These are phyloP conservation scores for Bolboschoenoplectus hybrid DNA, from an alignment of 202 grass and related monocot species.

Conservation along the genomic window DNA sequence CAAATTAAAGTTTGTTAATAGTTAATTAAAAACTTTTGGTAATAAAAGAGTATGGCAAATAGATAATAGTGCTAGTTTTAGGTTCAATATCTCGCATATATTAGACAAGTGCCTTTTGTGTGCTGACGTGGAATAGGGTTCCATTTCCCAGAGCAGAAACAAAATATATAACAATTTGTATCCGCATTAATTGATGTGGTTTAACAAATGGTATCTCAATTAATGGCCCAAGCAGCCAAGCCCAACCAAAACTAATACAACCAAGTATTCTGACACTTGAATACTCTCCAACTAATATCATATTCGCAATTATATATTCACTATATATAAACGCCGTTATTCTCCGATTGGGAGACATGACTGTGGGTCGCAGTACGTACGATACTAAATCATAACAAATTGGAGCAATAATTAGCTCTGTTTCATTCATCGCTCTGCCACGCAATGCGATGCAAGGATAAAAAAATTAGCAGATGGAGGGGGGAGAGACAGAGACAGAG, in stretches of 20 bases:
- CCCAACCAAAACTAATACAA: not conserved
- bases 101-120: not conserved
- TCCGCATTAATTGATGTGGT: not conserved
- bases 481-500: too few species aligned
- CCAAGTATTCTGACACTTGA: not conserved
- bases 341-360: not conserved
- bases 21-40: too few species aligned
- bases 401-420: conserved; percentile 15
- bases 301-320: too few species aligned
- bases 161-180: not conserved
- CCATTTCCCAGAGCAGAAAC: not conserved
- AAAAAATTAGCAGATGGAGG: not conserved
- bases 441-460: not conserved
- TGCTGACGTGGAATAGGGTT: not conserved
- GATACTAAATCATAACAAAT: not conserved
- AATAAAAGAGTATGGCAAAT: too few species aligned
- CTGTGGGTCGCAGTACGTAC: not conserved
- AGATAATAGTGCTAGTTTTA: too few species aligned
- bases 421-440: not conserved
- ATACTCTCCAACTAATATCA: too few species aligned
- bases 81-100: too few species aligned
- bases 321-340: not conserved
- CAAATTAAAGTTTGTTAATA: too few species aligned
- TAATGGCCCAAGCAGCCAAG: not conserved
- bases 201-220: conserved; percentile 7